Percentiles rank a stretch among this genome's conserved stretches.
These are phyloP conservation scores for Paecilomyces niveus DNA, from an alignment of 2,329 filamentous ascomycete genomes.

Conservation along the genomic window DNA sequence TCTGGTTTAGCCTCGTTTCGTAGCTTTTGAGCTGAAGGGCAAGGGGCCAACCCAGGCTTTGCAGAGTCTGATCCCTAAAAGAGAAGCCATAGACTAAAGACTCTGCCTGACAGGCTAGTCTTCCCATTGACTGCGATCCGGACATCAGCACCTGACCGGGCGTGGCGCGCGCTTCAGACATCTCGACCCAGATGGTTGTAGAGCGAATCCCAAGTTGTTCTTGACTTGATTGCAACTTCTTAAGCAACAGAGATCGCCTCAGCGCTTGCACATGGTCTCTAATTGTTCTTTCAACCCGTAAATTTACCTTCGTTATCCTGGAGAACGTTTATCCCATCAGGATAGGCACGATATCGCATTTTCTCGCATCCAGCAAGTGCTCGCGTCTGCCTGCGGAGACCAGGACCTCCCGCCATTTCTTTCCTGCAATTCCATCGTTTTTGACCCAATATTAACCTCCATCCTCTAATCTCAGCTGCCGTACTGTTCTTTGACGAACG, in stretches of 20 bases:
- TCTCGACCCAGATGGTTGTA: background rate
- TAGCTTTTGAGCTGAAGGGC: background rate
- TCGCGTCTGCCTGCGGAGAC: background rate
- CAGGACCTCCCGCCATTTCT: background rate
- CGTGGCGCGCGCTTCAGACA: background rate
- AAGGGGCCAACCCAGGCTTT: background rate
- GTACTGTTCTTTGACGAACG: background rate
- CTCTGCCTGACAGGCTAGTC: background rate
- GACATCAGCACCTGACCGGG: background rate
- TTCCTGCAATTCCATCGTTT: background rate
- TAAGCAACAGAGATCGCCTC: background rate
- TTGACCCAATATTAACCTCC: background rate
- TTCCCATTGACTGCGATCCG: background rate
- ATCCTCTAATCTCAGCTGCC: background rate
- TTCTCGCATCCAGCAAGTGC: background rate
- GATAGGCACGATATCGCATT: background rate
- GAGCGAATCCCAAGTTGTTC: background rate
- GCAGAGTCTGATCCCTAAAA: background rate
- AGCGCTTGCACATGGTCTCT: background rate
- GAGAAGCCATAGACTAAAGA: background rate
- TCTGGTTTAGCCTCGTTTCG: background rate
- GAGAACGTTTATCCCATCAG: background rate
- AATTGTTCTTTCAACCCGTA: background rate
- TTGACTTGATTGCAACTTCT: background rate
- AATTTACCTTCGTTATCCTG: background rate